Conservation (phyloP, 2,329 filamentous ascomycete genomes). For the Fusarium decemcellulare region DNA sequence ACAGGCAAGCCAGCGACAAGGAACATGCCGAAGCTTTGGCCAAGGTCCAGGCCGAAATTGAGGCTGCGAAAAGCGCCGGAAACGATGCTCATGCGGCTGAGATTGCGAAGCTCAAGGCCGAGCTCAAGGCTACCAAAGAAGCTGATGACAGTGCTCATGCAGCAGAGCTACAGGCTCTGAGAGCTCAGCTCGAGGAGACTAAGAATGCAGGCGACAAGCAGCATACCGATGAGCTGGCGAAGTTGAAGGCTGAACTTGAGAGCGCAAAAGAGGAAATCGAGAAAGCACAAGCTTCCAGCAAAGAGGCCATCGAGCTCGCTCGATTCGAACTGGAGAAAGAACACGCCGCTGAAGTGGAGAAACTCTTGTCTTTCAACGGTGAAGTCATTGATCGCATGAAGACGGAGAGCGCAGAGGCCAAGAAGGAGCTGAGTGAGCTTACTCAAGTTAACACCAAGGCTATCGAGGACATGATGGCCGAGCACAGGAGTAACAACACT, state of each 20-base stretch:
- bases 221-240: slow-evolving; percentile 53
- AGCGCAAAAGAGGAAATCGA: slow-evolving; percentile 57
- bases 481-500: slow-evolving; percentile 53
- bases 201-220: slow-evolving; percentile 55
- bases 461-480: slow-evolving; percentile 57
- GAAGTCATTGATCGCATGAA: slow-evolving; percentile 59
- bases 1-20: slow-evolving; percentile 57
- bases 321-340: slow-evolving; percentile 62
- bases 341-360: slow-evolving; percentile 64
- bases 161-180: slow-evolving; percentile 56
- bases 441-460: slow-evolving; percentile 55
- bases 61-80: slow-evolving; percentile 48
- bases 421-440: slow-evolving; percentile 61
- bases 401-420: slow-evolving; percentile 54
- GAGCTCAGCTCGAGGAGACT: slow-evolving; percentile 59
- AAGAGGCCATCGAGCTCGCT: slow-evolving; percentile 61
- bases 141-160: slow-evolving; percentile 50
- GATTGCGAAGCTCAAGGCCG: slow-evolving; percentile 51
- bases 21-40: slow-evolving; percentile 50
- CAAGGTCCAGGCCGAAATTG: slow-evolving; percentile 50
- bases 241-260: slow-evolving; percentile 48
- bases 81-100: slow-evolving; percentile 49
- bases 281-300: slow-evolving; percentile 59
- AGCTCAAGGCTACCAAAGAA: slow-evolving; percentile 50
- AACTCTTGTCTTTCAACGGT: slow-evolving; percentile 59